These are phyloP conservation scores for Protomyces inundatus DNA, from an alignment of 1,139 yeast species.

Conservation along the genomic window DNA sequence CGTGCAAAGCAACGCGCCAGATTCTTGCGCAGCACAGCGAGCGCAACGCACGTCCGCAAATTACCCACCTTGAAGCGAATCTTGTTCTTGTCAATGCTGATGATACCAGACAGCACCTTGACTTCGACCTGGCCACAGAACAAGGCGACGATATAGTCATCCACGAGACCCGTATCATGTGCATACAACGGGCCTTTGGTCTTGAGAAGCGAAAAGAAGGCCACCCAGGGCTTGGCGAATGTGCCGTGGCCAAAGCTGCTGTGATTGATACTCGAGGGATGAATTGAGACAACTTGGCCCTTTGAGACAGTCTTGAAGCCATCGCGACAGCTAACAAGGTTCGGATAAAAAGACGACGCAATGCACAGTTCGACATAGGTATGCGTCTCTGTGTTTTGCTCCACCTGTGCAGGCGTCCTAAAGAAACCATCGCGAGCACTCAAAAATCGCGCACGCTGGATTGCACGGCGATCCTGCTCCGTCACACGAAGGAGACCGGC, in stretches of 20 bases:
- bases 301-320: constrained; percentile 18
- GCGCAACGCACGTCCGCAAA: constrained; percentile 13
- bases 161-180: constrained; percentile 23
- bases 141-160: constrained; percentile 20
- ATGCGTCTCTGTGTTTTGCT: constrained; percentile 1
- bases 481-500: constrained; percentile 10
- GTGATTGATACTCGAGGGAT: constrained; percentile 16
- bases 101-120: constrained; percentile 12
- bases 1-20: constrained; percentile 11
- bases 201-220: constrained; percentile 16
- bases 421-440: constrained; percentile 25
- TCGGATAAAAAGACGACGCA: constrained; percentile 26
- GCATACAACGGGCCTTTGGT: constrained; percentile 15
- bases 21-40: constrained; percentile 6
- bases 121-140: constrained; percentile 20
- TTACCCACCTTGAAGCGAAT: constrained; percentile 10
- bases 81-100: constrained; percentile 10
- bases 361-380: constrained; percentile 10
- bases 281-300: constrained; percentile 15
- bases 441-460: constrained; percentile 6
- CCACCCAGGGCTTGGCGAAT: constrained; percentile 8
- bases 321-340: constrained; percentile 16
- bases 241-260: background rate
- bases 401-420: constrained; percentile 3
- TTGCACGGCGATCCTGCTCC: constrained; percentile 5